Percentiles rank a stretch among this genome's conserved stretches.
Evolutionary conservation across 441 rosid species (phyloP).

Genomic region (Eruca vesicaria): DNA sequence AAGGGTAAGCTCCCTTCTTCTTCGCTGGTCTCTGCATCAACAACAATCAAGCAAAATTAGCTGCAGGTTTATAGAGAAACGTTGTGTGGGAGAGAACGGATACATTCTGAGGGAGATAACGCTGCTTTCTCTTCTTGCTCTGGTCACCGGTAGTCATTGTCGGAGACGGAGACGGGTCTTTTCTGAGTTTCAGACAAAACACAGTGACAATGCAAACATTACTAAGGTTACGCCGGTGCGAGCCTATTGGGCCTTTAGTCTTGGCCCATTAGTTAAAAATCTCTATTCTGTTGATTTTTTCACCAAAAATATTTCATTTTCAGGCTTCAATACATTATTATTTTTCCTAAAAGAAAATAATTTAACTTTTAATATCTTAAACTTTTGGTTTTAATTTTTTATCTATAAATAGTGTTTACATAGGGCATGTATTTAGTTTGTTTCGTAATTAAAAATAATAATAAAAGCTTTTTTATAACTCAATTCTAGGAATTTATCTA

Average conservation of each 20-base stretch:
- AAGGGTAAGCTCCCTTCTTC: constrained; percentile 81
- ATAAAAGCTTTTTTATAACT: neutral
- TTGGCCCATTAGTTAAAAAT: neutral
- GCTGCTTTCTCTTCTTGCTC: constrained; percentile 72
- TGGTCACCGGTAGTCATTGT: constrained; percentile 54
- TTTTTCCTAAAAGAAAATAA: too few species aligned
- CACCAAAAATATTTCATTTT: too few species aligned
- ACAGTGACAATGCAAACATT: neutral
- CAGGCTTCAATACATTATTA: too few species aligned
- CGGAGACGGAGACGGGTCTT: constrained; percentile 4
- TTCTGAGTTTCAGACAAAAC: neutral
- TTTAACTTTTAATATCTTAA: too few species aligned
- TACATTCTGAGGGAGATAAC: constrained; percentile 69
- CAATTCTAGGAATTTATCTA: neutral
- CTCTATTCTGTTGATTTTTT: neutral
- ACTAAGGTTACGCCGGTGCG: neutral
- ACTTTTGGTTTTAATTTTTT: too few species aligned
- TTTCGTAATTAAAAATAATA: neutral
- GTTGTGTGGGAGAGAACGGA: neutral
- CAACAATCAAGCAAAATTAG: neutral
- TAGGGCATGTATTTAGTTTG: neutral
- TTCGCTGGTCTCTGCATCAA: constrained; percentile 68
- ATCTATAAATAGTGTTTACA: too few species aligned
- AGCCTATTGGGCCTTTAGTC: constrained; percentile 1
- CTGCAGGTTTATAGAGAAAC: neutral